Percentiles rank a stretch among this genome's conserved stretches.
Conservation (phyloP, 176 grass and related monocot species). For the Otatea glauca region DNA sequence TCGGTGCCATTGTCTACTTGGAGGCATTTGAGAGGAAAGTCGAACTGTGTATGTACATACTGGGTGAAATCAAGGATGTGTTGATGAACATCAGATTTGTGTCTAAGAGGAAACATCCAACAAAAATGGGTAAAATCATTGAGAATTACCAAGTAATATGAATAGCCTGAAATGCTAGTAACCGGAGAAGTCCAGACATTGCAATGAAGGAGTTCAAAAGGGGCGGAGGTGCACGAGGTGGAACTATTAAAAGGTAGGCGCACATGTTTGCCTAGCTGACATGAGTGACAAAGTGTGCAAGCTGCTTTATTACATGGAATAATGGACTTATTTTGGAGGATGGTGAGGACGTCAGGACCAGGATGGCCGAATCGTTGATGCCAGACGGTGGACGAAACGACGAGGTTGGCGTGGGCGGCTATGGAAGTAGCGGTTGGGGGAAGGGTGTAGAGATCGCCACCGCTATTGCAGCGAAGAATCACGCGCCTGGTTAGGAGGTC, state of each 20-base stretch:
- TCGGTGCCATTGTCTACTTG: too few relatives aligned
- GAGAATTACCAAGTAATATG: too few relatives aligned
- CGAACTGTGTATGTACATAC: too few relatives aligned
- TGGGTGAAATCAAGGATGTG: too few relatives aligned
- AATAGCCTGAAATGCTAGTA: too few relatives aligned
- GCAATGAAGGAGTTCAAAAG: too few relatives aligned
- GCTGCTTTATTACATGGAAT: neutral
- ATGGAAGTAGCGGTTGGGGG: neutral
- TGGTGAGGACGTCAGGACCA: neutral
- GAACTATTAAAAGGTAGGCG: neutral
- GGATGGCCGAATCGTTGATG: neutral
- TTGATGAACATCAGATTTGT: too few relatives aligned
- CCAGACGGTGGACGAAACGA: neutral
- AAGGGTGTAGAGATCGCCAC: neutral
- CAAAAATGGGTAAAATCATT: too few relatives aligned
- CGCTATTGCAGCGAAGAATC: neutral
- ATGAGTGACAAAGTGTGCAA: neutral
- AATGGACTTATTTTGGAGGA: neutral
- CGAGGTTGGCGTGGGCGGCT: neutral
- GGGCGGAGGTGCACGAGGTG: too few relatives aligned
- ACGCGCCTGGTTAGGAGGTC: neutral
- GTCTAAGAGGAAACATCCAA: too few relatives aligned
- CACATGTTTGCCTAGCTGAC: neutral
- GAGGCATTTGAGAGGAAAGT: too few relatives aligned
- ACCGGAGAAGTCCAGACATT: too few relatives aligned